Evolutionary conservation across 345 rosid species (phyloP).

Genomic region (Barbarea vulgaris): DNA sequence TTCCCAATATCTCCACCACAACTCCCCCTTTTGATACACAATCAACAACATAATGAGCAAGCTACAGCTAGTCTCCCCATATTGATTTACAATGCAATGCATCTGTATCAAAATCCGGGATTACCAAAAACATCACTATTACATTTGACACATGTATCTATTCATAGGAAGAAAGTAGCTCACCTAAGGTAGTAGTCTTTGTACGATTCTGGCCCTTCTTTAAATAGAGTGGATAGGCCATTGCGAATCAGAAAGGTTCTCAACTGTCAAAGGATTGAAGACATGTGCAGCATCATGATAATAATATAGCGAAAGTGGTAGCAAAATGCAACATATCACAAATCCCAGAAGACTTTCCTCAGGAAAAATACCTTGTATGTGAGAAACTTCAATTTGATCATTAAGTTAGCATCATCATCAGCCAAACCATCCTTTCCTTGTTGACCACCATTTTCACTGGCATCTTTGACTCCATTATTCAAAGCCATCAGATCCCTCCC

Average conservation of each 20-base stretch:
- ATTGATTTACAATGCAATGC: slow-evolving; percentile 12
- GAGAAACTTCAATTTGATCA: slow-evolving; percentile 94
- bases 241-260: slow-evolving; percentile 96
- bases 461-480: slow-evolving; percentile 42
- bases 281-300: slow-evolving; percentile 19
- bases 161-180: slow-evolving; percentile 23
- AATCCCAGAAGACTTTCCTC: not conserved
- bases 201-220: slow-evolving; percentile 88
- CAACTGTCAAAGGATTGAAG: slow-evolving; percentile 50
- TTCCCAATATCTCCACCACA: not conserved
- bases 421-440: slow-evolving; percentile 58
- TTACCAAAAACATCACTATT: slow-evolving; percentile 15
- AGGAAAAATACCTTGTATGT: slow-evolving; percentile 72
- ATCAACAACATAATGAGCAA: slow-evolving; percentile 5
- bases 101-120: slow-evolving; percentile 5
- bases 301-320: slow-evolving; percentile 24
- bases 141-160: slow-evolving; percentile 17
- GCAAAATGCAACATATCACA: slow-evolving; percentile 14
- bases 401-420: slow-evolving; percentile 84
- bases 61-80: slow-evolving; percentile 13
- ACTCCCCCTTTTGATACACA: slow-evolving; percentile 10
- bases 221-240: slow-evolving; percentile 81
- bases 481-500: slow-evolving; percentile 58
- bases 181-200: slow-evolving; percentile 75
- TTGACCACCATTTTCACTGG: slow-evolving; percentile 46